Base-by-base conservation (phyloP, 2,329 filamentous ascomycete species). In the Ceratocystis harringtonii region DNA sequence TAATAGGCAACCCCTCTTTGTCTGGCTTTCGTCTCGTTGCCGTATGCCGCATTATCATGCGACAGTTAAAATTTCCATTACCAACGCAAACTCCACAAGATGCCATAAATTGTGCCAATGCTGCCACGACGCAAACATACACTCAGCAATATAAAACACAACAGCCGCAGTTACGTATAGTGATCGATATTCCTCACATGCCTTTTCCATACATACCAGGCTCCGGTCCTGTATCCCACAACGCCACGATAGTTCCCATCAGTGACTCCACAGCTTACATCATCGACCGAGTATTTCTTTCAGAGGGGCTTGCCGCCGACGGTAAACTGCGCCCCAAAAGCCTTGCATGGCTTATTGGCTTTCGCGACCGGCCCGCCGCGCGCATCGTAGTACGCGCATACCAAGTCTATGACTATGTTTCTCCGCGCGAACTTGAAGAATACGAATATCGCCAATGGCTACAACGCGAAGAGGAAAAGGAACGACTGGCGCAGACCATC, bases 261-360 rank as follows among this genome's bases (percentile, higher is more conserved):
- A 72, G 77, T 70, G 79, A 84, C 69, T 77, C 78, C 55, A 79
- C 78, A 7, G 82, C 80, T n/a, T 82, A 79, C 69, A 86, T 87
- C 52, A 71, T 80, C 68, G 78, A 80, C 61, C 79, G 80, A 69
- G 75, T 81, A 41, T 73, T 83, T 6, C 73, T 81, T 0, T 76
- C 79, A 48, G 74, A 71, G 61, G 70, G 71, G 12, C 57, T 68
- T 41, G 73, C 72, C 36, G 70, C 70, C 1, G 73, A 77, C 63
- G 75, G 77, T 7, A 71, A 70, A 22, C 72, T 72, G 3, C 68
- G 75, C 0, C 74, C 75, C 8, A 76, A 78, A 58, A 74, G 79
- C 6, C 75, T 84, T 68, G 77, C 78, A 62, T 83, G 86, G 66
- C 73, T 81, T 1, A 75, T 86, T 4, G 78, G 79, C 5, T 84